phyloP scores from a whole-genome alignment of 352 stramenopile genomes.

The Phytophthora boehmeriae region DNA sequence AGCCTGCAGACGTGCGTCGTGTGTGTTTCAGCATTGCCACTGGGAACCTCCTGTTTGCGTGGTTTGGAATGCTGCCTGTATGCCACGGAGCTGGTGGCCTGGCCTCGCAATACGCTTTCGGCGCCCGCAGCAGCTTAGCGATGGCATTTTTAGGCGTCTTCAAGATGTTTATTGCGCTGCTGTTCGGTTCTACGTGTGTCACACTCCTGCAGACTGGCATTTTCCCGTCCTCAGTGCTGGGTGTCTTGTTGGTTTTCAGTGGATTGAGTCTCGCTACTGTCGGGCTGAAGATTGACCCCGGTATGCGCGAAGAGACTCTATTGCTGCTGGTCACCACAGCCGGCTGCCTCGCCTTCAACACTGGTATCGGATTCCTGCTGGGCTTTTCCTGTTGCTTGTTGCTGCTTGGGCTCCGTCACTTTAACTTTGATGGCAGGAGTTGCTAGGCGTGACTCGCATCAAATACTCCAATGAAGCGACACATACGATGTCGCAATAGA shows the following conservation, averaged over 20 bases:
- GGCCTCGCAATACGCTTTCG: constrained; percentile 92
- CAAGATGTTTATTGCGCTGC: constrained; percentile 91
- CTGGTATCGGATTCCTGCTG: constrained; percentile 60
- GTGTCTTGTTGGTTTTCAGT: constrained; percentile 66
- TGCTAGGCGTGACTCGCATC: too few relatives aligned
- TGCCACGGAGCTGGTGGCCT: constrained; percentile 94
- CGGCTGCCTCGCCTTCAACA: constrained; percentile 57
- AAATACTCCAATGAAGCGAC: too few relatives aligned
- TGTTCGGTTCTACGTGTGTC: constrained; percentile 85
- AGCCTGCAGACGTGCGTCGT: constrained; percentile 60
- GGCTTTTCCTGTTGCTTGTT: constrained; percentile 43
- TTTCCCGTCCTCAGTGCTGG: constrained; percentile 62
- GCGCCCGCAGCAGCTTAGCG: constrained; percentile 88
- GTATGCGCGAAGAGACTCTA: constrained; percentile 39
- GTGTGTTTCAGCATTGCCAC: constrained; percentile 72
- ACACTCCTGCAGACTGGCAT: constrained; percentile 58
- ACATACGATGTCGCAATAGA: too few relatives aligned
- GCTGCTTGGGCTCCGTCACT: constrained; percentile 28
- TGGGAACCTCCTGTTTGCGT: constrained; percentile 88
- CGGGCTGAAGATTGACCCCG: constrained; percentile 55
- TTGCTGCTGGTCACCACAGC: constrained; percentile 50
- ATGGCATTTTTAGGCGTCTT: constrained; percentile 89
- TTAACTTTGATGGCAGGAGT: constrained; percentile 29
- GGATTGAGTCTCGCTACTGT: constrained; percentile 55
- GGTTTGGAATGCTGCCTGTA: constrained; percentile 92